These are phyloP conservation scores for Ceratocystis cubensis DNA, from an alignment of 2,329 filamentous ascomycete genomes.

Conservation along the genomic window DNA sequence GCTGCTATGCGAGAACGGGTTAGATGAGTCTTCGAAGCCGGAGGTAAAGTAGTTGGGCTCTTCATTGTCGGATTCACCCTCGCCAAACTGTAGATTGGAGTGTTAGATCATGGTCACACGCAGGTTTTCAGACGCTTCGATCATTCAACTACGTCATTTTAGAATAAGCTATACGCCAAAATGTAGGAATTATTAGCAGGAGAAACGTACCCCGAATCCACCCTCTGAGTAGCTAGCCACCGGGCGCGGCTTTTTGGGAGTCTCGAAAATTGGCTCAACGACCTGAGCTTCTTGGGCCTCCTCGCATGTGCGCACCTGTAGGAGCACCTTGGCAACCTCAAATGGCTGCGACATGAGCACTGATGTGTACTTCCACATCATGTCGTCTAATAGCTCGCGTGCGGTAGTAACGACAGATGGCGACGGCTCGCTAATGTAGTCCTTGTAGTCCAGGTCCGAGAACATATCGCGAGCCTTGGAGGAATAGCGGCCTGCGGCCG, in stretches of 20 bases:
- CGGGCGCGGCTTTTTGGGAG: constrained; percentile 19
- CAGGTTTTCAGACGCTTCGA: too few species aligned
- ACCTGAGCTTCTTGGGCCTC: constrained; percentile 18
- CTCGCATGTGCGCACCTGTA: constrained; percentile 52
- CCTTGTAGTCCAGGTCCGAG: constrained; percentile 81
- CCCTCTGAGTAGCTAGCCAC: constrained; percentile 10
- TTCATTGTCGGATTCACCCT: constrained; percentile 53
- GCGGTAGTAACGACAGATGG: constrained; percentile 56
- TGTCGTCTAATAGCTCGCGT: constrained; percentile 70
- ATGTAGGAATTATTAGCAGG: not conserved
- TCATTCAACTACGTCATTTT: too few species aligned
- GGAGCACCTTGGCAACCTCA: constrained; percentile 85
- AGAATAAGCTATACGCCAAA: not conserved
- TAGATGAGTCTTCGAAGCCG: constrained; percentile 42
- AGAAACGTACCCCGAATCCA: constrained; percentile 19
- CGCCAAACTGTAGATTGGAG: constrained; percentile 16
- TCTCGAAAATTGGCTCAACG: constrained; percentile 20
- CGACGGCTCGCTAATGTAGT: constrained; percentile 66
- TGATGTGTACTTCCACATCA: constrained; percentile 83
- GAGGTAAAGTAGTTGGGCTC: constrained; percentile 79
- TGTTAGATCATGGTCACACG: too few species aligned
- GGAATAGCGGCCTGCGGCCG: constrained; percentile 32
- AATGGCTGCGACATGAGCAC: constrained; percentile 89
- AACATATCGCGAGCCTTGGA: constrained; percentile 71
- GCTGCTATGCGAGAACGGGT: constrained; percentile 22